Base-by-base conservation (phyloP, 2,329 filamentous ascomycete species). In the Nigrograna mackinnonii region DNA sequence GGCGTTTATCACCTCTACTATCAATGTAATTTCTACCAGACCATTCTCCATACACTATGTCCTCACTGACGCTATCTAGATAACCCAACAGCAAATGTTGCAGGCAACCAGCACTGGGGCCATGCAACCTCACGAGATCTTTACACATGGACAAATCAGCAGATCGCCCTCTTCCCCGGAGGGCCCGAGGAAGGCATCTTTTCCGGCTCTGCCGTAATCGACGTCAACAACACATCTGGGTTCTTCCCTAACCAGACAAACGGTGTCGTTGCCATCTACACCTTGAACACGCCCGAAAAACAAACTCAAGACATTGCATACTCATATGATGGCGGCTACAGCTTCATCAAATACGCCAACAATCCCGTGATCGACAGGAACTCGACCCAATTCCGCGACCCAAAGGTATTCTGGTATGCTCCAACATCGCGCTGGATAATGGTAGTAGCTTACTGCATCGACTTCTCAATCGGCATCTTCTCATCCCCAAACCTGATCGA, bases 1-100 rank as follows among this genome's bases (percentile, higher is more conserved):
- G 81, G 80, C 4, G 70, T 72, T 0, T 87, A 79, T 63, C 84
- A 86, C 57, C 51, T 85, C 2, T 86, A 86, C 64, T 87, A 86
- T 53, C 83, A 86, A 57, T 83, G 31, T 33, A 33, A 11, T 9
- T 17, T 9, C 9, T 33, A 11, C 24, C 24, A 28, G 9, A 28
- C n/a, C 9, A 28, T 9, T 9, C 24, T 28, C n/a, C 24, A n/a
- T n/a, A 28, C n/a, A n/a, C n/a, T n/a, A n/a, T n/a, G n/a, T n/a
- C 4, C 21, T 18, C 35, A 26, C 33, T 44, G 47, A 45, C 14
- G 21, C 16, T n/a, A 35, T 37, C 41, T 33, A 76, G 73, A 78
- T 50, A 79, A 80, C 41, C 77, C 78, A 1, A 71, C 71, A 0
- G 74, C 57, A 2, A 63, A 67, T 6, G 71, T 78, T 1, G 77